Evolutionary conservation across 176 grass and related monocot genomes (phyloP), one percentile per base, ranked within the genome.

Genomic region (Avena sativa): DNA sequence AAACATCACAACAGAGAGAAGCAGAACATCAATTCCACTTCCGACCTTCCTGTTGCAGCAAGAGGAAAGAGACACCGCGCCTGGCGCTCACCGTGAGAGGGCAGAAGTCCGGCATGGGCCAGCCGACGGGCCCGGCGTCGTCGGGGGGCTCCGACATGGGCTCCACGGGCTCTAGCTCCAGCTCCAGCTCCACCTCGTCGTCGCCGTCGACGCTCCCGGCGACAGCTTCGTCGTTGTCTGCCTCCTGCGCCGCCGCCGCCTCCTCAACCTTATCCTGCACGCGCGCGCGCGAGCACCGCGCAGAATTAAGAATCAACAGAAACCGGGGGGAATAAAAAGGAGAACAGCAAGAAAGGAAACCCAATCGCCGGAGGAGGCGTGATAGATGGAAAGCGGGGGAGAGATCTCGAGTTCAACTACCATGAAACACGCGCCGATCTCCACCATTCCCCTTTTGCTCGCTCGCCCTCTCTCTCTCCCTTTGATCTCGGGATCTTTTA

Each of bases 81-180:
- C 12, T 4, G 17, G 36, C 55, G 17, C 92, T 81, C 50, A 94
- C 92, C 77, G 76, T 91, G 81, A 94, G 68, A 74, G 89, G 92
- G 80, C 83, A 91, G 36, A 86, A 91, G 57, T 94, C 86, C 56
- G 89, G 89, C 91, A 93, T 89, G 26, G 93, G 93, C 86, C 87
- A 93, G 53, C 50, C 55, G 4, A 87, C 84, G 46, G 91, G 89
- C 3, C 78, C 81, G 46, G 87, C 84, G 12, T 93, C 91, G 53
- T 89, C 93, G 44, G 73, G 59, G 4, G 93, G 91, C 67, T 95
- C 91, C 16, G 57, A 20, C 51, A 90, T 69, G 17, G 89, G 86
- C 43, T 85, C 84, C 85, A 91, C 76, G n/a, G 91, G 93, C 78
- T 40, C 58, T 84, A 86, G 74, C 30, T 75, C 84, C 13, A 32